phyloP scores from a whole-genome alignment of 148 eudicot species.

The Amaranthus cruentus region DNA sequence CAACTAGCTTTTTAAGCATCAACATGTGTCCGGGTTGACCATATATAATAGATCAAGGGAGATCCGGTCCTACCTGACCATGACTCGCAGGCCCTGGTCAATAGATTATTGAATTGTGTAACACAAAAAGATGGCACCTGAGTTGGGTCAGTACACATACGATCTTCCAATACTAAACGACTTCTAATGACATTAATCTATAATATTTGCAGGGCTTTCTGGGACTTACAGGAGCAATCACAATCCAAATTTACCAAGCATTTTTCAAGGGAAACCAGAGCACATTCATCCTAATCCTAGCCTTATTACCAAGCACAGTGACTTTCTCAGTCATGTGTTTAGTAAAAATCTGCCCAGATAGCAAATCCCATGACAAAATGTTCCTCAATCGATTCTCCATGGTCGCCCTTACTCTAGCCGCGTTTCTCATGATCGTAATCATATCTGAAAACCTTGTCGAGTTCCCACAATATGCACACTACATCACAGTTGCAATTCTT shows the following conservation, averaged over 20 bases:
- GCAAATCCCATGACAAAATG: constrained; percentile 38
- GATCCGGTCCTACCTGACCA: no score
- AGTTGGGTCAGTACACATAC: no score
- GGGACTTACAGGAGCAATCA: constrained; percentile 78
- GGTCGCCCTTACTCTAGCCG: constrained; percentile 48
- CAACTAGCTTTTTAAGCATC: no score
- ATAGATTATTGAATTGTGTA: no score
- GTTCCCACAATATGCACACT: constrained; percentile 39
- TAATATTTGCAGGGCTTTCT: constrained; percentile 67
- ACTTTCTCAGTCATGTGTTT: constrained; percentile 54
- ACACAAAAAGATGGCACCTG: no score
- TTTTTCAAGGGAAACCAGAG: constrained; percentile 47
- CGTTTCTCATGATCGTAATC: constrained; percentile 53
- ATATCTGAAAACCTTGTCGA: constrained; percentile 43
- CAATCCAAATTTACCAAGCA: constrained; percentile 63
- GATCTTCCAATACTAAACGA: neutral
- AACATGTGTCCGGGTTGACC: no score
- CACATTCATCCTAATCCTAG: constrained; percentile 66
- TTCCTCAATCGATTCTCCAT: constrained; percentile 54
- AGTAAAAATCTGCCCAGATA: constrained; percentile 35
- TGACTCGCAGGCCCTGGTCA: no score
- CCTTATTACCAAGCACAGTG: constrained; percentile 48
- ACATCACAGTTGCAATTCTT: constrained; percentile 28
- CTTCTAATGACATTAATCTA: constrained; percentile 4
- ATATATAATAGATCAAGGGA: no score